Evolutionary conservation across 108 stramenopile genomes (phyloP).

Genomic region (Discostella stelligeroides): DNA sequence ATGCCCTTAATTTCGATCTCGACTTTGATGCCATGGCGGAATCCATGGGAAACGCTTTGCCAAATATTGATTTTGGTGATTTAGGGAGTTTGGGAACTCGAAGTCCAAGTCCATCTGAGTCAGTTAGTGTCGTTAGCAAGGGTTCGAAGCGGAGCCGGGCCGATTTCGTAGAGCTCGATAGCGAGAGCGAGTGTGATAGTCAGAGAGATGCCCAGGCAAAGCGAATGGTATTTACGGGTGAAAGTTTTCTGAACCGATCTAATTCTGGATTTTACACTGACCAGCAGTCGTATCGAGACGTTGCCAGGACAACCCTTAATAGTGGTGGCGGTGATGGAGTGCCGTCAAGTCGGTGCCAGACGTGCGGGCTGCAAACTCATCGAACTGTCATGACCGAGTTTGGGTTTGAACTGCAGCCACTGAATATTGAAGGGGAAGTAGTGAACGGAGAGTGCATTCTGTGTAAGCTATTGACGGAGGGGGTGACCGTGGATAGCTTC

Average conservation of each 20-base stretch:
- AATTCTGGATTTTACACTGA: background rate
- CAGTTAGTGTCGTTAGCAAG: constrained; percentile 7
- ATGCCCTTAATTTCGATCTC: constrained; percentile 32
- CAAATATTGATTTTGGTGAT: constrained; percentile 1
- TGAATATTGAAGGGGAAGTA: constrained; percentile 46
- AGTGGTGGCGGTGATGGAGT: constrained; percentile 28
- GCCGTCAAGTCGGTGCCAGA: constrained; percentile 50
- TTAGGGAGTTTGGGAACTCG: constrained; percentile 31
- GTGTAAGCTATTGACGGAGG: constrained; percentile 39
- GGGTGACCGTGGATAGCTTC: background rate
- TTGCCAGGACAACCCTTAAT: background rate
- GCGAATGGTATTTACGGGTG: constrained; percentile 1
- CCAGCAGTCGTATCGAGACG: background rate
- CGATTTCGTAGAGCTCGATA: background rate
- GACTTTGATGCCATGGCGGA: constrained; percentile 23
- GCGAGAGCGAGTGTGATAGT: constrained; percentile 12
- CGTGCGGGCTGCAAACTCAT: constrained; percentile 56
- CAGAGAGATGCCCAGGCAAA: constrained; percentile 4
- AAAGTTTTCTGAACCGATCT: background rate
- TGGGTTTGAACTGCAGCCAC: constrained; percentile 28
- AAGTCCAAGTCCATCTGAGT: constrained; percentile 16
- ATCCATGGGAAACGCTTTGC: constrained; percentile 4
- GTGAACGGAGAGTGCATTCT: constrained; percentile 38
- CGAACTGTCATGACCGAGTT: background rate
- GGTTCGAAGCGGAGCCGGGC: constrained; percentile 26